Evolutionary conservation across 1,284 basidiomycete species (phyloP), one percentile per base, ranked within the genome.

Genomic region (Cutaneotrichosporon cutaneum): DNA sequence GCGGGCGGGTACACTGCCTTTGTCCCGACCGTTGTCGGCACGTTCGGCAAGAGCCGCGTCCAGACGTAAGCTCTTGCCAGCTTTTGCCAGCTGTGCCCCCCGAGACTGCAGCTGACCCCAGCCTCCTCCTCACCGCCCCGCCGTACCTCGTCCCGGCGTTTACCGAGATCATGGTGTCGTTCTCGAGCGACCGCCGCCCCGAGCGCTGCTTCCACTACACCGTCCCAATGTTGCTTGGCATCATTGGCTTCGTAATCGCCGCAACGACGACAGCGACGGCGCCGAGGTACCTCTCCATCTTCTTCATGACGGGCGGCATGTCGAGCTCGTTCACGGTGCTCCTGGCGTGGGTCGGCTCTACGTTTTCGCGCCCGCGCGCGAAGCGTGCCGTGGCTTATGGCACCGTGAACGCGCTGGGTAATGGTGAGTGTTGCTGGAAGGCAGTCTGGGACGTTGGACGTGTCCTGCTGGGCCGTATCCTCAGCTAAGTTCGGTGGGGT

Each of bases 171-270:
- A 22, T 70, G 39, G 71, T 76, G 52, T 71, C 73, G 4, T 65
- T 45, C 32, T 61, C 64, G 14, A 70, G 69, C 3, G 72, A 72
- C 57, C 63, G 68, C 16, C 65, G 57, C 27, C 66, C 65, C 2
- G 75, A 77, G 58, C 68, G 75, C 21, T 72, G 70, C 58, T 76
- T 77, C 60, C 80, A 80, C 35, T 72, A 81, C 51, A 65, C 76
- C 11, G 69, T 73, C 59, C 74, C 81, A 2, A 68, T 80, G 56
- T 68, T 72, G 35, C 58, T 76, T 52, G 79, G 67, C 6, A 70
- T 75, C 58, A 59, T 73, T n/a, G 76, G 75, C 16, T 75, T 73
- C 52, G 63, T 73, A 55, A 70, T 77, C 21, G 66, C 71, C 13
- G 62, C 70, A 2, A 57, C 67, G 13, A 70, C 73, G 3, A 63